Evolutionary conservation across 1,139 yeast genomes (phyloP).

Genomic region (Pichia sp.): DNA sequence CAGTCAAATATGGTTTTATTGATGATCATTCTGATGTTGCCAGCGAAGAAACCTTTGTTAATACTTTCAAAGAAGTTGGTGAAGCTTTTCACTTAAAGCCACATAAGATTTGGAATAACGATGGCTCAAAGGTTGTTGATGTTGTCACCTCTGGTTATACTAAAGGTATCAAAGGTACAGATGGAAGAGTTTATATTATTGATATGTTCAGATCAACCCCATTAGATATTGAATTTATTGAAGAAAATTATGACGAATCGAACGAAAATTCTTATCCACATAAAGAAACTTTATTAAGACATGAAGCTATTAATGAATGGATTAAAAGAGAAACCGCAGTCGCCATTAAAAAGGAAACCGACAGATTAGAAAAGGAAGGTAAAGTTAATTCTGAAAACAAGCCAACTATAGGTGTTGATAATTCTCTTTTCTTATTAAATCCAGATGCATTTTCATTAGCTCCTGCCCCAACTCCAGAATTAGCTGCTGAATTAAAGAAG

Average conservation of each 20-base stretch:
- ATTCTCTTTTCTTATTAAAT: constrained; percentile 55
- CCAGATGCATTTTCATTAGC: constrained; percentile 68
- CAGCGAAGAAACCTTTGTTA: constrained; percentile 41
- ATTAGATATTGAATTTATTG: constrained; percentile 70
- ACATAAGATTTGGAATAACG: constrained; percentile 48
- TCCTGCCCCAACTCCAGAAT: constrained; percentile 35
- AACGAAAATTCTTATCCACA: constrained; percentile 65
- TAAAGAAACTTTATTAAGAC: constrained; percentile 68
- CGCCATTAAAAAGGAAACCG: constrained; percentile 45
- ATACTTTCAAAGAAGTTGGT: constrained; percentile 55
- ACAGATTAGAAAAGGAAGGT: constrained; percentile 35
- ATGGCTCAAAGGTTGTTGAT: constrained; percentile 37
- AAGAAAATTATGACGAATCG: constrained; percentile 39
- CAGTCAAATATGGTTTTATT: constrained; percentile 67
- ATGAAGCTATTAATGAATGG: constrained; percentile 89
- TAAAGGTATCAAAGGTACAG: constrained; percentile 83
- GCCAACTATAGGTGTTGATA: constrained; percentile 50
- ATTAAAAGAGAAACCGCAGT: constrained; percentile 65
- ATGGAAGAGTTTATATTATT: constrained; percentile 75
- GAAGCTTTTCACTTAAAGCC: constrained; percentile 74
- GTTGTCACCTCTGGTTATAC: constrained; percentile 69
- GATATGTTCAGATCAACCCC: constrained; percentile 86
- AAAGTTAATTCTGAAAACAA: constrained; percentile 29
- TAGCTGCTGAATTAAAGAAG: constrained; percentile 31
- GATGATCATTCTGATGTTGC: constrained; percentile 45